phyloP scores from a whole-genome alignment of 2,329 filamentous ascomycete species.

The Bipolaris sorokiniana region DNA sequence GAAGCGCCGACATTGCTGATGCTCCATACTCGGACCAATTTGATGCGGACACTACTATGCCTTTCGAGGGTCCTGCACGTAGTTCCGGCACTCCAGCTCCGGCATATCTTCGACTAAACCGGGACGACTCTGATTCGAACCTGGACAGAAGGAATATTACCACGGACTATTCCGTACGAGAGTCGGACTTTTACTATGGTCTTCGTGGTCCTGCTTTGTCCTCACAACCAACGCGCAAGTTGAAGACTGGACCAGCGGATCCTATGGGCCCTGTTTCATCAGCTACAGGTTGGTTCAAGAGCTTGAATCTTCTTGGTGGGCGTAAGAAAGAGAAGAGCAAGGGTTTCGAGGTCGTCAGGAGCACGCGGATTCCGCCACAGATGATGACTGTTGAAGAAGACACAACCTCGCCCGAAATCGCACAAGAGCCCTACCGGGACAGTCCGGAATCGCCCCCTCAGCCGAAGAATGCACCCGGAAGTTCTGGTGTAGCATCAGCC shows the following conservation, averaged over 20 bases:
- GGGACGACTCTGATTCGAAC: constrained; percentile 61
- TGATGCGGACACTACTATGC: constrained; percentile 38
- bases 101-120: constrained; percentile 59
- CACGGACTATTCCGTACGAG: constrained; percentile 89
- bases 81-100: constrained; percentile 46
- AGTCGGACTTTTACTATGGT: constrained; percentile 97
- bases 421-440: constrained; percentile 60
- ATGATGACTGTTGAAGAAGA: constrained; percentile 70
- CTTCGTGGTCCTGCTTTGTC: constrained; percentile 86
- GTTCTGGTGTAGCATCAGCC: constrained; percentile 23
- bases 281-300: constrained; percentile 87
- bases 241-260: constrained; percentile 93
- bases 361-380: constrained; percentile 77
- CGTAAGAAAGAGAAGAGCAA: constrained; percentile 95
- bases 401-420: constrained; percentile 54
- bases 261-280: constrained; percentile 90
- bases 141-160: constrained; percentile 60
- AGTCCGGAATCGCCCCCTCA: constrained; percentile 48
- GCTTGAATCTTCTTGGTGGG: constrained; percentile 68
- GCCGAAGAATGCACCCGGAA: constrained; percentile 10
- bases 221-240: constrained; percentile 77
- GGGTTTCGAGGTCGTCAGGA: constrained; percentile 95
- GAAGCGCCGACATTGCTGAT: constrained; percentile 56
- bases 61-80: constrained; percentile 45
- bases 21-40: constrained; percentile 54